phyloP scores from a whole-genome alignment of 495 filamentous ascomycete genomes.

The Thermothielavioides terrestris region DNA sequence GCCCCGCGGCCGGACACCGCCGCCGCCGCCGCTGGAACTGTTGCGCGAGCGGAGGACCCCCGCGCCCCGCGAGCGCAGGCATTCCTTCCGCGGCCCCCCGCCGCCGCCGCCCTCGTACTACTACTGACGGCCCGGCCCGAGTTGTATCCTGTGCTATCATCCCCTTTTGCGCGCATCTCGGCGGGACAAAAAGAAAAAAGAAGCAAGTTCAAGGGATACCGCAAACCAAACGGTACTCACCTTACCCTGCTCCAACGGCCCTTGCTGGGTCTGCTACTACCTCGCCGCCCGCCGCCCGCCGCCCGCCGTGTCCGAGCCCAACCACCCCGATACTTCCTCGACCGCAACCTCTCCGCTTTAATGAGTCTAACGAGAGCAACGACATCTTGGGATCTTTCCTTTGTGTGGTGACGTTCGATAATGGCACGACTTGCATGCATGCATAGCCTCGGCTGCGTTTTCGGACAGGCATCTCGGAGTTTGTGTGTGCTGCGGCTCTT shows the following conservation, averaged over 20 bases:
- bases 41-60: constrained; percentile 28
- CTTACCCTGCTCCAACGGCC: no score
- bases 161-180: no score
- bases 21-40: constrained; percentile 27
- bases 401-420: constrained; percentile 3
- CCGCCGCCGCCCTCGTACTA: constrained; percentile 22
- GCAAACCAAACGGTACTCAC: no score
- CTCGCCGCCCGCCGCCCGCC: not conserved
- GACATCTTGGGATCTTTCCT: constrained; percentile 8
- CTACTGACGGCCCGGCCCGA: constrained; percentile 6
- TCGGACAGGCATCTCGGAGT: not conserved
- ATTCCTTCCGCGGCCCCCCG: constrained; percentile 19
- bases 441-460: constrained; percentile 17
- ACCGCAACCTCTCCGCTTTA: no score
- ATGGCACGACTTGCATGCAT: constrained; percentile 11
- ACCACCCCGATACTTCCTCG: no score
- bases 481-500: not conserved
- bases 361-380: constrained; percentile 13
- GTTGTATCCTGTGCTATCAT: no score
- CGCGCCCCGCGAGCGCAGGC: constrained; percentile 19
- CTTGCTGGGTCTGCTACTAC: no score
- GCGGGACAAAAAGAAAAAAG: no score
- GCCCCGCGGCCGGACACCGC: constrained; percentile 25
- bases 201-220: no score
- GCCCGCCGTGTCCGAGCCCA: not conserved